Evolutionary conservation across 2,329 filamentous ascomycete genomes (phyloP).

Genomic region (Nothophoma quercina): DNA sequence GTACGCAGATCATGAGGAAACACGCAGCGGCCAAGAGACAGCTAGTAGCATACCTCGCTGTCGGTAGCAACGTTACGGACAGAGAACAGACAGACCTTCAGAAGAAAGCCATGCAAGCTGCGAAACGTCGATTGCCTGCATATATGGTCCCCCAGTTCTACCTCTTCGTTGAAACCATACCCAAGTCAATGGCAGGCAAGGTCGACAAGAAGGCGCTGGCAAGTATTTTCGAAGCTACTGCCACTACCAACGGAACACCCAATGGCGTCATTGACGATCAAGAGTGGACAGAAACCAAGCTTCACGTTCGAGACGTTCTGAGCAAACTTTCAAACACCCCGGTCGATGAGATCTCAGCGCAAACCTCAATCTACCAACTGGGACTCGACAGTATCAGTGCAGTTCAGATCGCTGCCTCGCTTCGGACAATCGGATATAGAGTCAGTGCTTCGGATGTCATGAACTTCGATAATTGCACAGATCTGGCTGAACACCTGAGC

Average conservation of each 20-base stretch:
- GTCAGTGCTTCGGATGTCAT: constrained; percentile 78
- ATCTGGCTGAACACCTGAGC: constrained; percentile 39
- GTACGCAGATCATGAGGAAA: constrained; percentile 44
- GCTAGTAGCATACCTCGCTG: constrained; percentile 46
- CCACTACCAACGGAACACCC: constrained; percentile 4
- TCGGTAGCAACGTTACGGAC: constrained; percentile 1
- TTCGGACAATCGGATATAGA: constrained; percentile 66
- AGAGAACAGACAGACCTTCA: constrained; percentile 27
- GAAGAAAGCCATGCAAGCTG: constrained; percentile 23
- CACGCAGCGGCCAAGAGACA: constrained; percentile 39
- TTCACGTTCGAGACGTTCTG: constrained; percentile 63
- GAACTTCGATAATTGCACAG: constrained; percentile 54
- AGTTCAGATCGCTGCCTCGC: constrained; percentile 73
- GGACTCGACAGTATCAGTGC: constrained; percentile 92
- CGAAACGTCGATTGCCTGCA: constrained; percentile 36
- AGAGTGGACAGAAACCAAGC: constrained; percentile 62
- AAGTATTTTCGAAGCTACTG: constrained; percentile 37
- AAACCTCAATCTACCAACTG: constrained; percentile 83
- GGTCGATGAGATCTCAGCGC: constrained; percentile 59
- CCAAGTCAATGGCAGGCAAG: constrained; percentile 51
- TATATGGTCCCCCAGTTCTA: constrained; percentile 52
- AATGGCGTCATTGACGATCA: constrained; percentile 13
- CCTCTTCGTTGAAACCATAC: constrained; percentile 43
- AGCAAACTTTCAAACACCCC: constrained; percentile 65
- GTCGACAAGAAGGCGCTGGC: constrained; percentile 48